Base-by-base conservation (phyloP, 2,329 filamentous ascomycete species). In the Calonectria multiphialidica region DNA sequence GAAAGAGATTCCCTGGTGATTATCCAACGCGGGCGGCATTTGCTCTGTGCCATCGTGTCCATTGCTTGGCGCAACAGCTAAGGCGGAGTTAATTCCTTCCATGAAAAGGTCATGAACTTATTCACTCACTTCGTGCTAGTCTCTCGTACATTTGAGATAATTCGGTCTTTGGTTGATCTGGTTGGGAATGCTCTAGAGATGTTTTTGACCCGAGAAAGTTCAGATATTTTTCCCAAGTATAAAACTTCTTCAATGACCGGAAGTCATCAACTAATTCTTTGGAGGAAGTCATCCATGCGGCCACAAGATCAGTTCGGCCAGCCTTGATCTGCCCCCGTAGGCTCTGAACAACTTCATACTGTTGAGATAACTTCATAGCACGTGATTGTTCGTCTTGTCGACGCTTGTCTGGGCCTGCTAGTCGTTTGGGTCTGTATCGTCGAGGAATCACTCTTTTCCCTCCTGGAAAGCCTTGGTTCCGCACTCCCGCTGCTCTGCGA, bases 1-100 rank as follows among this genome's bases (percentile, higher is more conserved):
- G 80, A 98, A 98, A 0, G 92, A 87, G 57, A 98, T 94, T 9
- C 93, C 94, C 76, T 95, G 93, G 80, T 95, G 96, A 71, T 81
- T 86, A 30, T 85, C 84, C 5, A 80, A 83, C 81, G 33, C 80
- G 81, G 59, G 77, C 81, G 55, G 77, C 80, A 42, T 81, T 76
- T 65, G 78, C 28, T 78, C 76, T 53, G 67, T 53, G 21, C 71
- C 75, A 25, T 72, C 68, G 21, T 76, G 68, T n/a, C 79, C 80
- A 16, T 72, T 70, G 28, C 79, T 76, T n/a, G 83, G 82, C 30
- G 81, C 81, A 44, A 84, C 77, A 44, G 82, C 83, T 84, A 68
- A 53, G 42, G 33, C n/a, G 37, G 37, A 30, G 37, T 61, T 6
- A 44, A 13, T 30, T 61, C 28, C 2, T 3, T 21, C 9, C 1